Conservation (phyloP, 2,329 filamentous ascomycete species). For the Botrytis aclada region DNA sequence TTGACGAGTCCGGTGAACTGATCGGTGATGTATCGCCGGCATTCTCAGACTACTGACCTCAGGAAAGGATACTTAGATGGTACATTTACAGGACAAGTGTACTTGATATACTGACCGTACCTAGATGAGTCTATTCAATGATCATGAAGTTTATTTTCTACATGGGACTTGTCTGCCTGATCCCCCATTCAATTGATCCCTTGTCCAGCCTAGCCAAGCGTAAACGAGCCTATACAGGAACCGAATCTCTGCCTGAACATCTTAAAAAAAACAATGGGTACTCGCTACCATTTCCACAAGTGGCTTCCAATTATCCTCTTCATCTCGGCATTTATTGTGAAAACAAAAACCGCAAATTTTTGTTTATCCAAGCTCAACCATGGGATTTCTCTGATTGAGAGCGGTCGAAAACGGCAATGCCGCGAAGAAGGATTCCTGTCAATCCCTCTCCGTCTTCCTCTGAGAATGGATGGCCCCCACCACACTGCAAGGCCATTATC, state of each 20-base stretch:
- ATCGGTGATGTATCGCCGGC: not conserved
- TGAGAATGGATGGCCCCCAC: constrained; percentile 10
- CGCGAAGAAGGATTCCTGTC: constrained; percentile 7
- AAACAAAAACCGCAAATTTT: not conserved
- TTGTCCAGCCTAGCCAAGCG: not conserved
- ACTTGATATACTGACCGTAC: not conserved
- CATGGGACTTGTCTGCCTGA: constrained; percentile 4
- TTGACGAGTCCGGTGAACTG: not conserved
- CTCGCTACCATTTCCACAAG: not conserved
- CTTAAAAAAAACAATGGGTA: not conserved
- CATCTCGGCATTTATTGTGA: not conserved
- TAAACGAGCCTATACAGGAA: not conserved
- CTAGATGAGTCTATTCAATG: not conserved
- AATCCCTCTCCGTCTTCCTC: constrained; percentile 7
- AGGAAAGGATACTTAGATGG: not conserved
- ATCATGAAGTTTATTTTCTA: not conserved
- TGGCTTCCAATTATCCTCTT: not conserved
- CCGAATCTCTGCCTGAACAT: constrained; percentile 4
- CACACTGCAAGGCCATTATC: not conserved
- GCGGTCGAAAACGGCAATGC: constrained; percentile 4
- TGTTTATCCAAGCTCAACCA: not conserved
- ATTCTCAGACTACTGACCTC: not conserved
- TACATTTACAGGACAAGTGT: not conserved
- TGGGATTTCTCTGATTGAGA: not conserved
- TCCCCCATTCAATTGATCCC: not conserved